Evolutionary conservation across 2,329 filamentous ascomycete genomes (phyloP), one percentile per base, ranked within the genome.

Genomic region (Diplodia corticola): DNA sequence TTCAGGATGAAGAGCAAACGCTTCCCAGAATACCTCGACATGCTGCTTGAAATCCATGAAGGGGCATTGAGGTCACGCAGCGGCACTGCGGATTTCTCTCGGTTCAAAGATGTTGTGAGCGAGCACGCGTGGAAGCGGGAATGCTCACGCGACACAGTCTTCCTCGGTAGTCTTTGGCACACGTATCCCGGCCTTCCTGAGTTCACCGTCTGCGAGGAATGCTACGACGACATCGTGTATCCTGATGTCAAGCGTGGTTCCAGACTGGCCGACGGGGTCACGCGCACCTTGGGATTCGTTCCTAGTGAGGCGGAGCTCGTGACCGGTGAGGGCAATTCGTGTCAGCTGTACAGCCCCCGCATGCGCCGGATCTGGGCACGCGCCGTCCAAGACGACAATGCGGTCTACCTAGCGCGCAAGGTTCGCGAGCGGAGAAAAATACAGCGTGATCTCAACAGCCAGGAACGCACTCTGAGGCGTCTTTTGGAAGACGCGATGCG

Each of bases 171-270:
- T 13, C 80, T 84, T 46, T 97, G 93, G 93, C 89, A 96, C 76
- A 88, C 86, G 65, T 92, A 96, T 76, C 87, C 90, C 0, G 82
- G 86, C 15, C 80, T 96, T 0, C 91, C 90, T 0, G 86, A 93
- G 55, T 87, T 97, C 72, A 92, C 90, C 0, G 89, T 96, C 4
- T 98, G 93, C 77, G 88, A 91, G 69, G 91, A 94, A 76, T 98
- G 93, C 76, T 97, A 91, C 75, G 86, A 91, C 17, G 88, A 92
- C 24, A 85, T 92, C 0, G 86, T 97, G n/a, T 87, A 85, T 77
- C 92, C 93, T 0, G 35, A 46, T 3, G 51, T 35, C 6, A 53
- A 51, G 61, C 20, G 30, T 2, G 61, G 66, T 2, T 57, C 69
- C 12, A 69, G 71, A 3, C 67, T 78, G 2, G 75, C 77, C 0